These are phyloP conservation scores for Astrocystis sublimbata DNA, from an alignment of 495 filamentous ascomycete genomes.

Conservation along the genomic window DNA sequence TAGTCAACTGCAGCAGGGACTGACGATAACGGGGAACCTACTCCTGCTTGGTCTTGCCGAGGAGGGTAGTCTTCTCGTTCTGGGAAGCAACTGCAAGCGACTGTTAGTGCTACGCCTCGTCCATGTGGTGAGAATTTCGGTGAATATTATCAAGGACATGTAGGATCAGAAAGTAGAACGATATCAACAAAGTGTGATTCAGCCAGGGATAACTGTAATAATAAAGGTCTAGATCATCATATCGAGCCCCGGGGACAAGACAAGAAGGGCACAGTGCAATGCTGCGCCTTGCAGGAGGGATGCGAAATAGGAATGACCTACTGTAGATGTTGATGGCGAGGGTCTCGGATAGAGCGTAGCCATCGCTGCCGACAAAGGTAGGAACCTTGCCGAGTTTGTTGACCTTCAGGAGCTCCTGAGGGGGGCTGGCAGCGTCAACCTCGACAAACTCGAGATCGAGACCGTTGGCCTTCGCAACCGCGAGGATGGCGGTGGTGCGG, in stretches of 20 bases:
- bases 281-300: slow-evolving; percentile 1
- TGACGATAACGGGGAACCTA: slow-evolving; percentile 40
- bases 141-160: not conserved
- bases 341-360: slow-evolving; percentile 82
- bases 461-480: slow-evolving; percentile 93
- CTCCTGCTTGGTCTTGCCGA: slow-evolving; percentile 99
- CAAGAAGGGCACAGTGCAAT: slow-evolving; percentile 2
- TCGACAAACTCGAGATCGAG: slow-evolving; percentile 84
- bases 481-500: slow-evolving; percentile 83
- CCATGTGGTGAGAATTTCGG: not conserved
- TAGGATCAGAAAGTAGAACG: slow-evolving; percentile 58
- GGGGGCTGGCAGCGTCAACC: slow-evolving; percentile 60
- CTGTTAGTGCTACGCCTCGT: slow-evolving; percentile 35
- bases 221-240: slow-evolving; percentile 77
- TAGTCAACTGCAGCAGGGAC: slow-evolving; percentile 18
- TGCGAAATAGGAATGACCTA: slow-evolving; percentile 51
- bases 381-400: slow-evolving; percentile 90
- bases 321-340: slow-evolving; percentile 97
- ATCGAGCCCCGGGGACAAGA: slow-evolving; percentile 31
- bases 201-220: slow-evolving; percentile 99
- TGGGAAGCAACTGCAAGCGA: slow-evolving; percentile 81
- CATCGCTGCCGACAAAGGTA: slow-evolving; percentile 89
- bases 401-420: slow-evolving; percentile 76
- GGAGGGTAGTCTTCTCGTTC: slow-evolving; percentile 98
- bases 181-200: slow-evolving; percentile 83